Evolutionary conservation across 129 eudicot genomes (phyloP), one percentile per base, ranked within the genome.

Genomic region (Saussurea involucrata): DNA sequence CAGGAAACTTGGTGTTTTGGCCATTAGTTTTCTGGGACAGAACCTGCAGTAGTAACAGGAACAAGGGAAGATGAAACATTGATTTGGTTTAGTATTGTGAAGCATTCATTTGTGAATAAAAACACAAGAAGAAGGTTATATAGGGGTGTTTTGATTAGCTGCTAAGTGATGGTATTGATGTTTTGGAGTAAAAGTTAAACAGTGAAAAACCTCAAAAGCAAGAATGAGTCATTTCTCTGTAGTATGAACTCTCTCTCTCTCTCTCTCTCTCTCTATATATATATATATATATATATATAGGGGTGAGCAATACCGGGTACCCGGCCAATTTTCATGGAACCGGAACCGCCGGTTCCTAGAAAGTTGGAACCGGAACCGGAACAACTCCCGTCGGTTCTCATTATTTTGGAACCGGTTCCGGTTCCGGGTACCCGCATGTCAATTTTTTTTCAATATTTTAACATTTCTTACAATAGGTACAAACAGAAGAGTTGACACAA

Each of bases 151-250:
- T 80, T 73, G 49, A 24, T 73, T 73, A 74, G 79, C 69, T 80
- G 79, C 79, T 49, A 80, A 67, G 79, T 80, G 75, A 80, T 66
- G 79, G 75, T 34, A 67, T 80, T 55, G 27, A 66, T 66, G 34
- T 57, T 66, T 73, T 80, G 75, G 79, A 80, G 83, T 80, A 80
- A 63, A 80, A 80, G 84, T 73, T 66, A 49, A 73, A 65, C 63
- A 80, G 79, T 73, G 68, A 66, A 73, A 55, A 66, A 66, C 78
- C 49, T 34, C 1, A 17, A 34, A 80, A 64, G 78, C 63, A 73
- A 80, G 27, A 42, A 73, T 33, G 63, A 70, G 18, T 60, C 65
- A 53, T 58, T 20, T 73, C 3, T 73, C 40, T 71, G 74, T 37
- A 37, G 32, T 2, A 36, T 28, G 24, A n/a, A 44, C 22, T 49